Base-by-base conservation (phyloP, 495 filamentous ascomycete species). In the Daldinia loculata region DNA sequence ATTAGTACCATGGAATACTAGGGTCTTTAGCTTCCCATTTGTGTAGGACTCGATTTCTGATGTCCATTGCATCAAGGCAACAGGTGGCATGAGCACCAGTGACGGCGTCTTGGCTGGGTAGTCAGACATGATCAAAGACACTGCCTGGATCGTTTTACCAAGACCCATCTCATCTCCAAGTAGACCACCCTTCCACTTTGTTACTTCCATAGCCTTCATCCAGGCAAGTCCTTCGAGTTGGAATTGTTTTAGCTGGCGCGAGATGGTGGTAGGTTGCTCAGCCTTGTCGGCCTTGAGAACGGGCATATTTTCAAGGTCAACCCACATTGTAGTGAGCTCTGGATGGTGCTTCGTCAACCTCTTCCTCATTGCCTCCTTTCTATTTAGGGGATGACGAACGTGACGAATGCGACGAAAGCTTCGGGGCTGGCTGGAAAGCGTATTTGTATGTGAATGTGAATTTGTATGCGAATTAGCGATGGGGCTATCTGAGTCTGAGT, bases 101-200 rank as follows among this genome's bases (percentile, higher is more conserved):
- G 94, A 92, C 5, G 95, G 93, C 34, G 88, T 78, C 57, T 89
- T 88, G 34, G 90, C 91, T 17, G 94, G 94, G 70, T 91, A 97
- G 76, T 99, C 94, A 6, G 94, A 97, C 94, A 98, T 99, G 76
- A 99, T 92, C 14, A 98, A 84, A 8, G 94, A 96, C 6, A 99
- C 94, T 2, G 95, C 94, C 70, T 99, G 95, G 41, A 99, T 98
- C 0, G 95, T 99, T 83, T 99, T 99, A 30, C 95, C 95, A 86
- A 98, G 95, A 19, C 94, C 94, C 94, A 98, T 98, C 77, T 97
- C 93, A 74, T 98, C 95, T 51, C 95, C 95, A 6, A 99, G 84
- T 29, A 99, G 83, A 9, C 95, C 95, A 36, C 95, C 95, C 68
- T 88, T 90, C 83, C 93, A 99, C 60, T 89, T 77, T 2, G 90